These are phyloP conservation scores for Pistacia vera DNA, from an alignment of 345 rosid genomes.

Conservation along the genomic window DNA sequence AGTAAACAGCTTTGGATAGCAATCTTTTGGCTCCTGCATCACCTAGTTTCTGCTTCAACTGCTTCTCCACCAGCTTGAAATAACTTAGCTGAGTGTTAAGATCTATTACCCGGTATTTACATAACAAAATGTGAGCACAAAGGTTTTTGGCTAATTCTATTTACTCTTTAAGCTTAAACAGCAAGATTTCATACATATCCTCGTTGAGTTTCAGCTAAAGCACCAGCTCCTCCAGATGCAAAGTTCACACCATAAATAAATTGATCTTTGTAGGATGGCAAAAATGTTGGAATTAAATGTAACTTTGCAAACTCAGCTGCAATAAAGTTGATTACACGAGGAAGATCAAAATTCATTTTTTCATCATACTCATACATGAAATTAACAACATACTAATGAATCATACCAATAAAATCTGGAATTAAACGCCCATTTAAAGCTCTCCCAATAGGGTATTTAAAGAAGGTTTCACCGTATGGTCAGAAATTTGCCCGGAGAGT, in stretches of 20 bases:
- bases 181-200: constrained; percentile 34
- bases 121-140: neutral
- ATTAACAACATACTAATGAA: too few relatives aligned
- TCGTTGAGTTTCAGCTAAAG: neutral
- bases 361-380: too few relatives aligned
- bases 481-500: neutral
- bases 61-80: constrained; percentile 33
- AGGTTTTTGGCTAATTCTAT: neutral
- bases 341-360: neutral
- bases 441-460: constrained; percentile 3
- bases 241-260: constrained; percentile 2
- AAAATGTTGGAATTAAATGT: neutral
- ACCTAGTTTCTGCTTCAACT: constrained; percentile 21
- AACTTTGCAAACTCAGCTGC: constrained; percentile 6
- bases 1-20: constrained; percentile 42
- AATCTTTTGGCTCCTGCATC: constrained; percentile 11
- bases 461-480: constrained; percentile 11
- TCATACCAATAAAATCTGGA: constrained; percentile 18
- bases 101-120: constrained; percentile 34
- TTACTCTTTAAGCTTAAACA: neutral
- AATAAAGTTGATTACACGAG: too few relatives aligned
- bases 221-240: constrained; percentile 5
- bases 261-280: neutral
- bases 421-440: constrained; percentile 5
- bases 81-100: constrained; percentile 39